A percentile compares a stretch with the other conserved stretches of the same genome.
These are phyloP conservation scores for Antitrichia curtipendula DNA, from an alignment of 225 moss, liverwort and hornwort genomes.

Conservation along the genomic window DNA sequence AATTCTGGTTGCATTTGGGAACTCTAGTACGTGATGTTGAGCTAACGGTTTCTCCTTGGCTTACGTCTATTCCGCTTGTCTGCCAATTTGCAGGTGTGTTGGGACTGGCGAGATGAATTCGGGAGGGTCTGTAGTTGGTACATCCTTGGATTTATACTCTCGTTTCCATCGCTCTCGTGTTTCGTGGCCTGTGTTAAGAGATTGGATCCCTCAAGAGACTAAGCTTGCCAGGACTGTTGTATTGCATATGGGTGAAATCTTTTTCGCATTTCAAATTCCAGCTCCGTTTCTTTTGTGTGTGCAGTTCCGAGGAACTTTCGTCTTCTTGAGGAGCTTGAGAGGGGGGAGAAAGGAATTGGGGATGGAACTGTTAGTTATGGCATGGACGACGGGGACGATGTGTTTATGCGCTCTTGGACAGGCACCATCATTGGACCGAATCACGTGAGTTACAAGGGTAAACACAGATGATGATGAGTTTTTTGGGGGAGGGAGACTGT, in stretches of 20 bases:
- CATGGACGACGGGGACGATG: conserved; percentile 95
- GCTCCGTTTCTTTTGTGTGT: neutral
- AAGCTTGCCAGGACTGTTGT: neutral
- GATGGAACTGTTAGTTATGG: conserved; percentile 97
- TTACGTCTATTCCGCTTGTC: neutral
- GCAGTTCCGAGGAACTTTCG: conserved; percentile 98
- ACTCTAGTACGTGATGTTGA: neutral
- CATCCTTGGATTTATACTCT: neutral
- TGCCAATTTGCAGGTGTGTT: neutral
- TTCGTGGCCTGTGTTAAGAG: neutral
- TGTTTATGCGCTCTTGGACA: conserved; percentile 99
- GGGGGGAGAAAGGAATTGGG: conserved; percentile 94
- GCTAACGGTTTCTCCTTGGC: neutral
- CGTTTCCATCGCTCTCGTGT: neutral
- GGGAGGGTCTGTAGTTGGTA: conserved; percentile 40
- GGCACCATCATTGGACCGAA: conserved; percentile 98
- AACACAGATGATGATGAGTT: no score
- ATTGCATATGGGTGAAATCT: neutral
- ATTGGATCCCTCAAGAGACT: neutral
- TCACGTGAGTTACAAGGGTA: conserved; percentile 41
- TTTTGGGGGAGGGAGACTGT: no score
- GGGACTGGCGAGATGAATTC: conserved; percentile 24
- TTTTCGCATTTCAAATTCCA: neutral
- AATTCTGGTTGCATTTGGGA: neutral
- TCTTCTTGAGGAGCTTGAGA: conserved; percentile 90